phyloP scores from a whole-genome alignment of 306 rosid species.

The Vigna reflexopilosa region DNA sequence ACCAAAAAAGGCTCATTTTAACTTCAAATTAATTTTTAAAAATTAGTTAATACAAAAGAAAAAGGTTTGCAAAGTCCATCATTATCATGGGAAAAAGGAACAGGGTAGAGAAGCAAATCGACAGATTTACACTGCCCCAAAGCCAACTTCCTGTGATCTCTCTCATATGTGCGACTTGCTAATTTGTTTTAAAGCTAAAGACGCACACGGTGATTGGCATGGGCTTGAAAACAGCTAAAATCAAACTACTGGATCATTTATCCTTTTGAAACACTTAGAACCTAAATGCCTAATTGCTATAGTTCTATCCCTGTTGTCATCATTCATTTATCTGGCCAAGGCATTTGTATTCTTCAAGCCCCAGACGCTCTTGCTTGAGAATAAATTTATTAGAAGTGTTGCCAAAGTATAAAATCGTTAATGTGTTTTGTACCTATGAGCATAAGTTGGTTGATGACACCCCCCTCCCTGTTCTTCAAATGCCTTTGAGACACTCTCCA shows the following conservation, averaged over 20 bases:
- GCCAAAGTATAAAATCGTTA: background rate
- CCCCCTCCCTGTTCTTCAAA: background rate
- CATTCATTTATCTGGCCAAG: background rate
- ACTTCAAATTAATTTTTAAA: background rate
- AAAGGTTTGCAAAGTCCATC: background rate
- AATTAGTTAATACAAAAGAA: background rate
- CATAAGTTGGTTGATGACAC: background rate
- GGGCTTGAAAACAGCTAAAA: too few relatives aligned
- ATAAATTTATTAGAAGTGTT: background rate
- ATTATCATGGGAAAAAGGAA: background rate
- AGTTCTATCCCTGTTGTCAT: background rate
- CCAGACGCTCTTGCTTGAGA: background rate
- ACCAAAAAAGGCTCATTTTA: background rate
- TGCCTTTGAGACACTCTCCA: slow-evolving; percentile 11
- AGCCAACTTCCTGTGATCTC: background rate
- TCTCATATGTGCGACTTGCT: background rate
- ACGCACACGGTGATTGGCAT: too few relatives aligned
- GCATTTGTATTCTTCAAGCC: background rate
- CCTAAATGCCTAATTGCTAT: background rate
- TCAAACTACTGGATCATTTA: background rate
- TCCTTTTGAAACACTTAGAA: background rate
- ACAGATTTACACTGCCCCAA: background rate
- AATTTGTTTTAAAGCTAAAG: too few relatives aligned
- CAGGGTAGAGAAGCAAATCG: background rate
- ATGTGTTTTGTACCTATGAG: background rate